Conservation (phyloP, 495 filamentous ascomycete species). For the Aspergillus biplanus region DNA sequence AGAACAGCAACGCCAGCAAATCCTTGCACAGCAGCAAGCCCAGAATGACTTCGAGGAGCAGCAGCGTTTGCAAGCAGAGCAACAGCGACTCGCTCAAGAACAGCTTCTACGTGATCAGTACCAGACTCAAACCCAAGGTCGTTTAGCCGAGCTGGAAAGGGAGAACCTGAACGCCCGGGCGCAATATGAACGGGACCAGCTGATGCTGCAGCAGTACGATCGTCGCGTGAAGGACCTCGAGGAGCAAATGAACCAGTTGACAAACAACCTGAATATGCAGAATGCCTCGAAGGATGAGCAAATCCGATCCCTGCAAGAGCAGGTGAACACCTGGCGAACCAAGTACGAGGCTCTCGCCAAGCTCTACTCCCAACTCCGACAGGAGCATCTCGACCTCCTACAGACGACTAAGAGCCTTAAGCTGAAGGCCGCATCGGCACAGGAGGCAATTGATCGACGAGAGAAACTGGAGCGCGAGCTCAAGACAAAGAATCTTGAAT, state of each 20-base stretch:
- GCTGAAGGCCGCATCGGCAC: slow-evolving; percentile 92
- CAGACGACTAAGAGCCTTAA: slow-evolving; percentile 96
- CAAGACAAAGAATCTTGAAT: slow-evolving; percentile 97
- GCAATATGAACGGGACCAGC: slow-evolving; percentile 94
- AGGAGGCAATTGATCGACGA: slow-evolving; percentile 92
- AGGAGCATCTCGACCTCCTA: slow-evolving; percentile 91
- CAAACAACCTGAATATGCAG: slow-evolving; percentile 83
- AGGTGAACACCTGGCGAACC: slow-evolving; percentile 93
- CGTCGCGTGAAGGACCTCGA: slow-evolving; percentile 90
- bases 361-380: slow-evolving; percentile 92
- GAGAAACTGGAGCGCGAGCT: slow-evolving; percentile 96
- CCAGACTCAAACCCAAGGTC: slow-evolving; percentile 88
- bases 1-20: slow-evolving; percentile 74
- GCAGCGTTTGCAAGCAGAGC: slow-evolving; percentile 83
- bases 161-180: slow-evolving; percentile 93
- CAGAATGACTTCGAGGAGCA: slow-evolving; percentile 95
- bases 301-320: slow-evolving; percentile 87
- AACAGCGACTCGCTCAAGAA: slow-evolving; percentile 88
- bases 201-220: slow-evolving; percentile 97
- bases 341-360: slow-evolving; percentile 98
- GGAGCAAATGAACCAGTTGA: slow-evolving; percentile 79
- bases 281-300: slow-evolving; percentile 89
- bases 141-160: slow-evolving; percentile 89
- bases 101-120: slow-evolving; percentile 85
- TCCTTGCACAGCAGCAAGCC: slow-evolving; percentile 77